Evolutionary conservation across 1,284 basidiomycete genomes (phyloP).

Genomic region (Erythrobasidium hasegawianum): DNA sequence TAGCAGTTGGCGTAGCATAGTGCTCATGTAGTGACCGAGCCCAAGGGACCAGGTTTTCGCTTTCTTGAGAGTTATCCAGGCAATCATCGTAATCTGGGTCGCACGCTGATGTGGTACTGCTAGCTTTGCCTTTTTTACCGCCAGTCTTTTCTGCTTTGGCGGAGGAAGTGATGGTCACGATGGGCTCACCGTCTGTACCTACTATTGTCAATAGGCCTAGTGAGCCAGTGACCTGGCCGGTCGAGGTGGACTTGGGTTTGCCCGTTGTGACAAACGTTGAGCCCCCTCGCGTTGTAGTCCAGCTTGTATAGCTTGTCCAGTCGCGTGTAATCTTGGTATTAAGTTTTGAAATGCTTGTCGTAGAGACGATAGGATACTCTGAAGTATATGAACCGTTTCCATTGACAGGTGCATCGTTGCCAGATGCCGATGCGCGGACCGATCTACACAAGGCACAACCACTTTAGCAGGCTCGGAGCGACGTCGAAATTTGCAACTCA

Average conservation of each 20-base stretch:
- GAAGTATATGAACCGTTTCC: conserved; percentile 1
- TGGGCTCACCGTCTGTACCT: neutral
- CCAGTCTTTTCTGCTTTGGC: neutral
- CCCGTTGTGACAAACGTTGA: neutral
- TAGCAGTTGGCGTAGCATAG: too few species aligned
- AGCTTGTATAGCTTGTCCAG: neutral
- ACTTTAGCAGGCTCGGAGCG: neutral
- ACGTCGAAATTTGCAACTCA: neutral
- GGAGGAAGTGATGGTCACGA: neutral
- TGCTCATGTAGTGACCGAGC: neutral
- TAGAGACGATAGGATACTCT: neutral
- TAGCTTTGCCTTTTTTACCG: neutral
- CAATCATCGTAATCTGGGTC: neutral
- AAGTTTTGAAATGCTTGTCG: neutral
- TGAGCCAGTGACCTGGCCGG: neutral
- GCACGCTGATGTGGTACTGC: neutral
- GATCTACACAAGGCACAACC: neutral
- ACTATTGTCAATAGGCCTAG: neutral
- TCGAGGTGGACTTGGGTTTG: neutral
- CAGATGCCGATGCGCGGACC: neutral
- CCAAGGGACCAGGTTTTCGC: neutral
- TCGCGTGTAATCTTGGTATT: conserved; percentile 1
- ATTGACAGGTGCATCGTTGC: neutral
- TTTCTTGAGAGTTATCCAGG: neutral
- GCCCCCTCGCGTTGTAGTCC: neutral